Evolutionary conservation across 306 rosid genomes (phyloP).

Genomic region (Lathyrus oleraceus): DNA sequence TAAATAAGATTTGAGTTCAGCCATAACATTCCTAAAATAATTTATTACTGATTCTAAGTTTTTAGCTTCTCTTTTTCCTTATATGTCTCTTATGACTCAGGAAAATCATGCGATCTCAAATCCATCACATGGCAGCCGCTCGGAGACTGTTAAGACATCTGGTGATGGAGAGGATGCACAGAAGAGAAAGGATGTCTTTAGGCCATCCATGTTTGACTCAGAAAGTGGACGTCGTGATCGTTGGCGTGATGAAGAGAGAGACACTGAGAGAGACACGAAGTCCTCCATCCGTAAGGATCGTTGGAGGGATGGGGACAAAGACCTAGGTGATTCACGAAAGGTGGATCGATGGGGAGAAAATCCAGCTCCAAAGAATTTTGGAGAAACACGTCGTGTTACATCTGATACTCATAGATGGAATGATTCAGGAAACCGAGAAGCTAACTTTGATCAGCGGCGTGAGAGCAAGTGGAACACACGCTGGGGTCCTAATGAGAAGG

Average conservation of each 20-base stretch:
- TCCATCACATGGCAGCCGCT: conserved; percentile 48
- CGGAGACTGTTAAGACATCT: conserved; percentile 51
- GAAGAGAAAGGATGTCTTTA: conserved; percentile 82
- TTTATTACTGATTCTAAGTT: conserved; percentile 14
- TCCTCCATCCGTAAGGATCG: conserved; percentile 72
- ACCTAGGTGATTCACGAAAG: conserved; percentile 65
- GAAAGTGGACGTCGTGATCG: conserved; percentile 74
- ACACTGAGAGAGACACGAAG: conserved; percentile 49
- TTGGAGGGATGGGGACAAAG: conserved; percentile 94
- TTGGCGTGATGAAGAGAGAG: conserved; percentile 97
- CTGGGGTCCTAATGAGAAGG: conserved; percentile 98
- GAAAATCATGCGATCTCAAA: conserved; percentile 52
- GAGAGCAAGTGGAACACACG: conserved; percentile 99
- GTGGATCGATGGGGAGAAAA: conserved; percentile 69
- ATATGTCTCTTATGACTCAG: conserved; percentile 40
- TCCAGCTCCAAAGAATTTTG: conserved; percentile 47
- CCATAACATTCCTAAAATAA: not conserved
- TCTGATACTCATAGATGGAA: conserved; percentile 59
- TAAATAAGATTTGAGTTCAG: not conserved
- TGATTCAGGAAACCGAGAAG: conserved; percentile 67
- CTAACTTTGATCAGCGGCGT: conserved; percentile 79
- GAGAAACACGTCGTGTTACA: conserved; percentile 69
- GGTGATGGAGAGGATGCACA: conserved; percentile 63
- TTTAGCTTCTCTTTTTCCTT: not conserved
- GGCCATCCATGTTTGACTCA: conserved; percentile 82